Evolutionary conservation across 768 basidiomycete genomes (phyloP).

Genomic region (Auricularia cornea): DNA sequence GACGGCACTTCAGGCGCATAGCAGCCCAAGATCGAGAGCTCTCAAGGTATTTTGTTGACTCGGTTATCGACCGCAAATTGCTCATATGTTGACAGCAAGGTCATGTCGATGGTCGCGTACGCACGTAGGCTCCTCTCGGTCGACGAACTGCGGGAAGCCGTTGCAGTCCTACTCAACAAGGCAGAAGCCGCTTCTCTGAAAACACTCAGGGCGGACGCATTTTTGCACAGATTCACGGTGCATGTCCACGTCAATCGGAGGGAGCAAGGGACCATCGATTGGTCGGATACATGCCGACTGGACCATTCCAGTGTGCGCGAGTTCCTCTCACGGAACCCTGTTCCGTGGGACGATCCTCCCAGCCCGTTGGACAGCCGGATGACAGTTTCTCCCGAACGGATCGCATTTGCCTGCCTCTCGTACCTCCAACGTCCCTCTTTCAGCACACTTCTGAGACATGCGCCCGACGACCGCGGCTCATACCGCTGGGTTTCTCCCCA

Average conservation of each 20-base stretch:
- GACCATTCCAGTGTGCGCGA: slow-evolving; percentile 21
- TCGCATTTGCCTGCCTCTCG: slow-evolving; percentile 17
- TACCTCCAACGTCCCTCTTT: slow-evolving; percentile 20
- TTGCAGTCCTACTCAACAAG: slow-evolving; percentile 11
- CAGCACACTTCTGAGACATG: slow-evolving; percentile 11
- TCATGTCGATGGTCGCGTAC: slow-evolving; percentile 21
- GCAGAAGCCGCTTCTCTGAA: neutral
- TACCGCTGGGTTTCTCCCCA: too few species aligned
- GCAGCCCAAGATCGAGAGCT: neutral
- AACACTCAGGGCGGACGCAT: too few species aligned
- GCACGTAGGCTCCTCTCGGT: slow-evolving; percentile 21
- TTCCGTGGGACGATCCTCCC: slow-evolving; percentile 8
- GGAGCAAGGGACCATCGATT: too few species aligned
- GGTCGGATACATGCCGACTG: slow-evolving; percentile 15
- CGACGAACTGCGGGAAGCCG: slow-evolving; percentile 19
- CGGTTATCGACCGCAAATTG: too few species aligned
- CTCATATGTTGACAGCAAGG: slow-evolving; percentile 13
- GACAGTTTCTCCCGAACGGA: slow-evolving; percentile 12
- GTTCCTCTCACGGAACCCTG: slow-evolving; percentile 15
- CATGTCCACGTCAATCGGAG: neutral
- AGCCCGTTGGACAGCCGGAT: slow-evolving; percentile 4
- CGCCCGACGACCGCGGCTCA: too few species aligned
- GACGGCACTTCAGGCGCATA: neutral
- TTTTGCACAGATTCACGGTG: neutral
- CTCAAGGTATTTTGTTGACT: neutral